phyloP scores from a whole-genome alignment of 1,284 basidiomycete genomes.

The Jaminaea rosea region DNA sequence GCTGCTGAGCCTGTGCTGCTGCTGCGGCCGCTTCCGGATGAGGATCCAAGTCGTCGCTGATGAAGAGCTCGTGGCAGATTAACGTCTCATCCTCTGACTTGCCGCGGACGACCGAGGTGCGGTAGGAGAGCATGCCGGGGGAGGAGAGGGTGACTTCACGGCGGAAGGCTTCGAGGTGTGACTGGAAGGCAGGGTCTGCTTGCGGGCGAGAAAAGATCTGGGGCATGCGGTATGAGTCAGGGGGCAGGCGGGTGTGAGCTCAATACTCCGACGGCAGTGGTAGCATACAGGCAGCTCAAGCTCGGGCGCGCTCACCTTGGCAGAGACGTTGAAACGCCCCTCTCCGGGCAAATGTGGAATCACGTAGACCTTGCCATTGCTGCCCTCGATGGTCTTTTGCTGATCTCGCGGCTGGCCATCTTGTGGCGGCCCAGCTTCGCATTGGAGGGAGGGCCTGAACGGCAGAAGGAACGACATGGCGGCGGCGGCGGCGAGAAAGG shows the following conservation, averaged over 20 bases:
- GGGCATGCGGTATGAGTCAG: background rate
- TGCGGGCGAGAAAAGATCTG: slow-evolving; percentile 31
- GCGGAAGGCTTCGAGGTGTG: slow-evolving; percentile 33
- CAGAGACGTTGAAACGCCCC: slow-evolving; percentile 34
- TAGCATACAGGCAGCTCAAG: background rate
- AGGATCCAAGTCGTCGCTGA: slow-evolving; percentile 37
- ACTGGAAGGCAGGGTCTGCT: slow-evolving; percentile 30
- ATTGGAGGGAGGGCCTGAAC: background rate
- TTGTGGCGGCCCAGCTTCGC: background rate
- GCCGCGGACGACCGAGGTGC: slow-evolving; percentile 30
- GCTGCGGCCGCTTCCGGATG: no score
- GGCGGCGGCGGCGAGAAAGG: background rate
- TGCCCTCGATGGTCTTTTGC: background rate
- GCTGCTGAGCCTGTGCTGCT: slow-evolving; percentile 1
- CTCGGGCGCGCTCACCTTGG: slow-evolving; percentile 13
- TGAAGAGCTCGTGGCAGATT: slow-evolving; percentile 39
- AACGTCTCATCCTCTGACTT: slow-evolving; percentile 22
- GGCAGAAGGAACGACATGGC: background rate
- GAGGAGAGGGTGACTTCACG: slow-evolving; percentile 31
- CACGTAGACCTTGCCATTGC: slow-evolving; percentile 18
- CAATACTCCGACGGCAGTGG: no score
- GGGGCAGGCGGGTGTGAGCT: background rate
- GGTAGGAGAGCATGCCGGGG: slow-evolving; percentile 39
- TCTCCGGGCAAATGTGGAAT: slow-evolving; percentile 38
- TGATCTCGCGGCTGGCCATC: background rate